phyloP scores from a whole-genome alignment of 2,329 filamentous ascomycete genomes.

The Bipolaris victoriae region DNA sequence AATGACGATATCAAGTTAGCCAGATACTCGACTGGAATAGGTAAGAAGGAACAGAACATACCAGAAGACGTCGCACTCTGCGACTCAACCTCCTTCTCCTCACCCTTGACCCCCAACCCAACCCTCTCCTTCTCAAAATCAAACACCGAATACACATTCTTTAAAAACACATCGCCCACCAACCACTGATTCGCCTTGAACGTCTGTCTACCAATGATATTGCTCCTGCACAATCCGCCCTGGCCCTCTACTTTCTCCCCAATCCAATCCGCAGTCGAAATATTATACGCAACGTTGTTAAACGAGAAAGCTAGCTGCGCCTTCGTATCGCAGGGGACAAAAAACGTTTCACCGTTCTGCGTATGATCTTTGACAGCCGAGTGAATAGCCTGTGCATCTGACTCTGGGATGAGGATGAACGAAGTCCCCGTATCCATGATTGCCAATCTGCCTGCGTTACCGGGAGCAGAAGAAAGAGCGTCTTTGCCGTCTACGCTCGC shows the following conservation, averaged over 20 bases:
- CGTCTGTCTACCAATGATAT: slow-evolving; percentile 74
- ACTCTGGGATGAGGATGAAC: slow-evolving; percentile 73
- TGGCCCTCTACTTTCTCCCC: slow-evolving; percentile 49
- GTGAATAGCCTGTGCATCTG: slow-evolving; percentile 72
- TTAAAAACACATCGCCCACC: slow-evolving; percentile 84
- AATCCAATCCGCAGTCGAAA: slow-evolving; percentile 76
- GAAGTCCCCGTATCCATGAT: slow-evolving; percentile 87
- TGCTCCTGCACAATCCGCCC: slow-evolving; percentile 63
- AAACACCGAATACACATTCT: slow-evolving; percentile 88
- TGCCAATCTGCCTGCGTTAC: slow-evolving; percentile 31
- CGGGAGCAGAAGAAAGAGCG: not conserved
- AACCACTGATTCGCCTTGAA: slow-evolving; percentile 71
- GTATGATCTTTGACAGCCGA: slow-evolving; percentile 67
- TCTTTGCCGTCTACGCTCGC: slow-evolving; percentile 66
- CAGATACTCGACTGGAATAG: too few species aligned
- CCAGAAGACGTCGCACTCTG: slow-evolving; percentile 5
- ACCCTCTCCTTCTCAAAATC: slow-evolving; percentile 73
- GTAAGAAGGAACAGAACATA: not conserved
- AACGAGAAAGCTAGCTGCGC: slow-evolving; percentile 69
- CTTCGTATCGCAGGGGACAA: slow-evolving; percentile 73
- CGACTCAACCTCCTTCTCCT: slow-evolving; percentile 6
- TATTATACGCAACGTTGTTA: slow-evolving; percentile 68
- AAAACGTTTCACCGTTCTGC: slow-evolving; percentile 66
- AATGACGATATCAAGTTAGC: too few species aligned
- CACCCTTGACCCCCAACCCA: slow-evolving; percentile 54